Base-by-base conservation (phyloP, 2,329 filamentous ascomycete species). In the Diaporthe caulivora region DNA sequence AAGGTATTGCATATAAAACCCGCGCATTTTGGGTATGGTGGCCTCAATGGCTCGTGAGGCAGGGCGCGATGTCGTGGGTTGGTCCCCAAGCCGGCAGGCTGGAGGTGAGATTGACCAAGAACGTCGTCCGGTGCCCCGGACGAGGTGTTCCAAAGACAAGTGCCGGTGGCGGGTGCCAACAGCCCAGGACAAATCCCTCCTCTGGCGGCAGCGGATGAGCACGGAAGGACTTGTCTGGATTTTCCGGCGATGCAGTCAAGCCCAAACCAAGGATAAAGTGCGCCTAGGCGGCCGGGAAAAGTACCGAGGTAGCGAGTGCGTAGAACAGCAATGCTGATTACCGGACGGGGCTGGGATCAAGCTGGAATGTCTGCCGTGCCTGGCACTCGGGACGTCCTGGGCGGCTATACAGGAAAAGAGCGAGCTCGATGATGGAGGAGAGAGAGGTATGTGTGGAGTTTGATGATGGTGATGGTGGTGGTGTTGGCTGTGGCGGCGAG, bases 1-100 rank as follows among this genome's bases (percentile, higher is more conserved):
- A 77, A 93, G 86, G 82, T 94, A 94, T 79, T 93, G 91, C 87
- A 92, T 92, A 80, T 92, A 92, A 80, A 92, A 92, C 76, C 90
- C 90, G 78, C 86, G 87, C 90, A 92, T 92, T 78, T 87, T 74
- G 77, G 71, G 42, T 77, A 78, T 80, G 80, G 80, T 69, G 77
- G 70, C 69, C 68, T 58, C 67, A 62, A 72, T 72, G 68, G 72
- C 54, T 64, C 47, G 65, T 57, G 51, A 60, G 51, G 58, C 53
- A 64, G 58, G 47, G 24, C 13, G 65, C 21, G 34, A 24, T 51
- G 51, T 55, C 37, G 60, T 72, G 77, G 44, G 37, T 70, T 77
- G 44, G 51, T 77, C 77, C 78, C 76, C 76, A 76, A 77, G 72
- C 74, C 74, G 74, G 74, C 74, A 75, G 75, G 75, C 72, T 73